These are phyloP conservation scores for Cladobotryum protrusum DNA, from an alignment of 2,329 filamentous ascomycete species.

Conservation along the genomic window DNA sequence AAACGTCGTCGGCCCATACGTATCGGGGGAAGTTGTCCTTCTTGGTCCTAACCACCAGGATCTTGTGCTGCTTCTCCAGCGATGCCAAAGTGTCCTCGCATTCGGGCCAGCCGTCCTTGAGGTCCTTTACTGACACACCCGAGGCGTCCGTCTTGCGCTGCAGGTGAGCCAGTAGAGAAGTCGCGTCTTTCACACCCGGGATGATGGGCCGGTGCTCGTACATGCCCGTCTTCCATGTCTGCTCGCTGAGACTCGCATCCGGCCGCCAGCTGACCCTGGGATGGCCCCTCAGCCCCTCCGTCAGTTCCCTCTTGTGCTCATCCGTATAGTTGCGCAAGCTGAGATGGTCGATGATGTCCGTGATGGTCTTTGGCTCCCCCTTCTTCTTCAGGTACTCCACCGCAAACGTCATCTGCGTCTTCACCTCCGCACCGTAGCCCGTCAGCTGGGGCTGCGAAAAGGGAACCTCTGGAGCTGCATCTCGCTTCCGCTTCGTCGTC, in stretches of 20 bases:
- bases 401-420: slow-evolving; percentile 83
- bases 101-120: slow-evolving; percentile 92
- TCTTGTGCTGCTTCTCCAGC: slow-evolving; percentile 70
- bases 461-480: slow-evolving; percentile 44
- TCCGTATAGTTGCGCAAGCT: slow-evolving; percentile 60
- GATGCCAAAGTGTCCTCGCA: slow-evolving; percentile 72
- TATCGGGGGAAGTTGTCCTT: slow-evolving; percentile 83
- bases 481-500: slow-evolving; percentile 56
- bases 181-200: slow-evolving; percentile 67
- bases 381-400: slow-evolving; percentile 75
- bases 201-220: slow-evolving; percentile 82
- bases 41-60: slow-evolving; percentile 83
- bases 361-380: slow-evolving; percentile 61
- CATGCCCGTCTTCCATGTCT: slow-evolving; percentile 61
- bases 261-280: slow-evolving; percentile 53
- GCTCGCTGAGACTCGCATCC: slow-evolving; percentile 54
- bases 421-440: slow-evolving; percentile 70
- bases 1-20: slow-evolving; percentile 84
- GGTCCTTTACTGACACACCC: slow-evolving; percentile 77
- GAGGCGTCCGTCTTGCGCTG: slow-evolving; percentile 75
- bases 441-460: slow-evolving; percentile 74
- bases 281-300: slow-evolving; percentile 61
- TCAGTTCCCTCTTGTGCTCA: slow-evolving; percentile 57
- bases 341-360: slow-evolving; percentile 74
- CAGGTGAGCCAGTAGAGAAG: slow-evolving; percentile 72